Base-by-base conservation (phyloP, 2,329 filamentous ascomycete genomes). In the Stemphylium lycopersici region DNA sequence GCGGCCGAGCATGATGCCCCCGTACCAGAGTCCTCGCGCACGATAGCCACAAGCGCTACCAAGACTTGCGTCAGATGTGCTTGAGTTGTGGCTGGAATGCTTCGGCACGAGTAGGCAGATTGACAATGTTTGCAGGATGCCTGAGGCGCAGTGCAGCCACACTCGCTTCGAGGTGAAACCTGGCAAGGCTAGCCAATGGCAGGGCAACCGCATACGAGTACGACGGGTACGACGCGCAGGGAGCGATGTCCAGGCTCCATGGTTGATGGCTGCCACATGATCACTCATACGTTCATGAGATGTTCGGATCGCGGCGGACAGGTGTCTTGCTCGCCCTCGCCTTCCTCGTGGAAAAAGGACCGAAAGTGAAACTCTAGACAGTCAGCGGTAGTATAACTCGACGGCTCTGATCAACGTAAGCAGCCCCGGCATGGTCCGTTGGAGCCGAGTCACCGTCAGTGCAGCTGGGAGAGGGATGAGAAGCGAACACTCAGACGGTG, bases 391-490 rank as follows among this genome's bases (percentile, higher is more conserved):
- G 39, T 26, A 20, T 22, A 36, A 34, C 29, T 44, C 31, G 20
- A 24, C n/a, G 41, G n/a, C 16, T 29, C 32, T 45, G 16, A 32
- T 39, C 10, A 38, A 26, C 16, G 50, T 55, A 43, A 59, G 58
- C 59, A 48, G 42, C 46, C 46, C 34, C 37, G 44, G 50, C 39
- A 46, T 39, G 39, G 40, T 48, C 45, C 46, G 46, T 41, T 42
- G 48, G 56, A 52, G 38, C 47, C 47, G 47, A 49, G 47, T 29
- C 49, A 22, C 55, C 47, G 52, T 46, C 61, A 56, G 55, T 48
- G 26, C 38, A 45, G 48, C 22, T 57, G 48, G 44, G 61, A 56
- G 48, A 56, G 55, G 62, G 36, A 41, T 42, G 20, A 39, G 45
- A 55, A 55, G 61, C 58, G 55, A 58, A 11, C 18, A 22, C 22